These are phyloP conservation scores for Polygonum aviculare DNA, from an alignment of 148 eudicot genomes.

Conservation along the genomic window DNA sequence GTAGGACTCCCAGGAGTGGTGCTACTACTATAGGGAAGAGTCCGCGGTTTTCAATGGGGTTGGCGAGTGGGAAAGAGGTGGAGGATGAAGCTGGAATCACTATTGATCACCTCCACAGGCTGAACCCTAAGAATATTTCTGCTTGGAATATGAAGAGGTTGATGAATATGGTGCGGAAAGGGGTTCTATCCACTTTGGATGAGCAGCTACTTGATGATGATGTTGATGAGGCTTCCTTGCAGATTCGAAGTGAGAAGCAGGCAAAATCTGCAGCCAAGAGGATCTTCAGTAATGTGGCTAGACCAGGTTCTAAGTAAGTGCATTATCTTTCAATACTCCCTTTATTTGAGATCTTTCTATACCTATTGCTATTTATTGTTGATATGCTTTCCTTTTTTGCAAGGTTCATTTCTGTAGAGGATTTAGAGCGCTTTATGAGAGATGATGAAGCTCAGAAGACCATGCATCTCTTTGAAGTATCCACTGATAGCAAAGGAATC, in stretches of 20 bases:
- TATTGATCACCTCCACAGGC: constrained; percentile 73
- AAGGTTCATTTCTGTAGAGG: constrained; percentile 47
- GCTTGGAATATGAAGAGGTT: constrained; percentile 98
- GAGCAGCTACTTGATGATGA: constrained; percentile 46
- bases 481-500: constrained; percentile 53
- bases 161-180: constrained; percentile 57
- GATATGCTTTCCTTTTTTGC: neutral
- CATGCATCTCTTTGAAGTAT: constrained; percentile 49
- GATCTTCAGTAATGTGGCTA: constrained; percentile 57
- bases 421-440: constrained; percentile 66
- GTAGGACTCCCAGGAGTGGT: constrained; percentile 32
- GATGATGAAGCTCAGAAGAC: constrained; percentile 65
- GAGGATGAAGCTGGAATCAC: constrained; percentile 44
- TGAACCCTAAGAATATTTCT: constrained; percentile 77
- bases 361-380: neutral
- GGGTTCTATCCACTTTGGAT: constrained; percentile 58
- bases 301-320: constrained; percentile 55
- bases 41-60: constrained; percentile 33
- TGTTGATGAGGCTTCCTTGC: constrained; percentile 35
- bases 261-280: constrained; percentile 62
- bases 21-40: constrained; percentile 22
- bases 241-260: constrained; percentile 56
- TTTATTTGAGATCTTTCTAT: neutral
- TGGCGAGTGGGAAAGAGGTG: constrained; percentile 25
- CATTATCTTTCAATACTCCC: neutral